Base-by-base conservation (phyloP, 2,329 filamentous ascomycete genomes). In the Mycogone perniciosa region DNA sequence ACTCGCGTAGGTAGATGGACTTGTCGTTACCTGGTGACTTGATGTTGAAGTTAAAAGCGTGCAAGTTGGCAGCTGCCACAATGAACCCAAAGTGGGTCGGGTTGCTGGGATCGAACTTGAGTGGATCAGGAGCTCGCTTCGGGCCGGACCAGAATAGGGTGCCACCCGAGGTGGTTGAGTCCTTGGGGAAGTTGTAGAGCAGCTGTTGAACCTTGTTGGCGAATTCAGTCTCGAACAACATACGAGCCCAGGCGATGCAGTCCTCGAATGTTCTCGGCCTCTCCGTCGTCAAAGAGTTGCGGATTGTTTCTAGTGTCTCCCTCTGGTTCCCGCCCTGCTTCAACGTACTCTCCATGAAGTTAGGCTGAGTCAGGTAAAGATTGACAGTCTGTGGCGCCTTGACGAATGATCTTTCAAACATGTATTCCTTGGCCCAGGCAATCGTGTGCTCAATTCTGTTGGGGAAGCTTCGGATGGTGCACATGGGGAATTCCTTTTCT, bases 401-500 rank as follows among this genome's bases (percentile, higher is more conserved):
- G 60, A 95, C 90, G 62, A 97, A 99, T 59, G 86, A 89, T 30
- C 85, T 86, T 72, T 97, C 90, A 71, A 99, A 99, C 57, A 96
- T 80, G 61, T 74, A 71, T 68, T 97, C 93, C 62, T 95, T 89
- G 37, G 91, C 86, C 93, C 93, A 99, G 3, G 93, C 93, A 67
- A 99, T 99, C 1, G 93, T 97, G 70, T 99, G 93, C 72, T 99
- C 91, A 62, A 99, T 99, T 63, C 86, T 86, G 77, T 99, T 99
- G 53, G 93, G 93, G 77, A 99, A 99, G 70, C 91, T 96, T 64
- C 89, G 84, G 55, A 99, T 79, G 5, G 93, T 97, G 70, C 93
- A 99, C 91, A 97, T 97, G 1, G 93, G 93, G 79, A 99, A 97
- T 1, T 93, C 95, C 74, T 96, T 90, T 77, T 99, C 95, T 0